These are phyloP conservation scores for Hirsutella thompsonii DNA, from an alignment of 2,329 filamentous ascomycete genomes.

Conservation along the genomic window DNA sequence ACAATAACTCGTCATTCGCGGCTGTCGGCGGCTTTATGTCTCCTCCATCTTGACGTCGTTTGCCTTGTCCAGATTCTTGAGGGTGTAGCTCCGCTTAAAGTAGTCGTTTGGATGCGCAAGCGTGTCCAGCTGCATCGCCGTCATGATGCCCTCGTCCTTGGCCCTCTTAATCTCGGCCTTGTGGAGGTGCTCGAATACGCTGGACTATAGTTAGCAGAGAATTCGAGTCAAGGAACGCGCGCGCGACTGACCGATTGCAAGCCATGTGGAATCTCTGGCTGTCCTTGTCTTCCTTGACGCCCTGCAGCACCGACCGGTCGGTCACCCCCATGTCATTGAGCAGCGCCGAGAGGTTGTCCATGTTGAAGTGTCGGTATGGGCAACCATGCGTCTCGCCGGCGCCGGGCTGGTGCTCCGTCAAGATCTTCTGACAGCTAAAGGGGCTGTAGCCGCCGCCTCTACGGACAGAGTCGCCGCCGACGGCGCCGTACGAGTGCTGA, in stretches of 20 bases:
- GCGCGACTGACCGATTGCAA: constrained; percentile 59
- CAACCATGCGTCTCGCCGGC: constrained; percentile 90
- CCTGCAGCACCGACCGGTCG: constrained; percentile 65
- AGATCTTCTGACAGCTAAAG: constrained; percentile 88
- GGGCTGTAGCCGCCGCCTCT: constrained; percentile 80
- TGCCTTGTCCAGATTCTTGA: constrained; percentile 61
- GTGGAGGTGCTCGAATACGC: constrained; percentile 81
- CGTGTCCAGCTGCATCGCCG: constrained; percentile 70
- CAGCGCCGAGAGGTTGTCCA: constrained; percentile 71
- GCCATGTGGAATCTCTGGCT: constrained; percentile 87
- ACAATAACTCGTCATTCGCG: neutral
- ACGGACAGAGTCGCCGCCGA: constrained; percentile 82
- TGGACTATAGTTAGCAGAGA: constrained; percentile 13
- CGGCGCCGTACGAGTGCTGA: constrained; percentile 88
- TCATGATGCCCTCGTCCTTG: constrained; percentile 62
- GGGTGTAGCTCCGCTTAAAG: constrained; percentile 84
- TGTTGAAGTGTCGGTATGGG: constrained; percentile 82
- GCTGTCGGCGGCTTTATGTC: neutral
- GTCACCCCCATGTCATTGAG: constrained; percentile 68
- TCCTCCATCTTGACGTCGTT: constrained; percentile 40
- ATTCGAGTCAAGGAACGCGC: constrained; percentile 1
- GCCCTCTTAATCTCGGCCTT: constrained; percentile 65
- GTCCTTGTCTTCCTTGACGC: constrained; percentile 78
- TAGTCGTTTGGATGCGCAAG: constrained; percentile 97
- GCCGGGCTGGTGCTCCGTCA: constrained; percentile 78